Conservation (phyloP, 441 rosid species). For the Croton setiger region DNA sequence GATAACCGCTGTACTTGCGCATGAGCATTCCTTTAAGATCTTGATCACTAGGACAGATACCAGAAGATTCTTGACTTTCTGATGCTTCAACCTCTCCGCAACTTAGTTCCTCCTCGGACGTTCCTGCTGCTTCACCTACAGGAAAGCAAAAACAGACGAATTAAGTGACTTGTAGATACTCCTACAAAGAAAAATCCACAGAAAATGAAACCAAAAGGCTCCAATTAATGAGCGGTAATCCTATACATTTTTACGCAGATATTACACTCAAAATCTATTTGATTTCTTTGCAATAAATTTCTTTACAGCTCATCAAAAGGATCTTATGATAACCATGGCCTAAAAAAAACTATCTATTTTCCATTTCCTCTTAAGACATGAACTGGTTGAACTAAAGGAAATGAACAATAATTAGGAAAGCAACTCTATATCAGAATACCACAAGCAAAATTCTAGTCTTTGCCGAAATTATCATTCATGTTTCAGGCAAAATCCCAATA, state of each 20-base stretch:
- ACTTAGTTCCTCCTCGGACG: constrained; percentile 48
- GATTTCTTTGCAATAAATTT: no score
- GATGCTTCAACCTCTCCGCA: constrained; percentile 39
- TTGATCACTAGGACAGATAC: constrained; percentile 10
- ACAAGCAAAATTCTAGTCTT: not conserved
- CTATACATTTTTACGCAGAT: no score
- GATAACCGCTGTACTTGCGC: constrained; percentile 51
- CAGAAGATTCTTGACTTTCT: constrained; percentile 29
- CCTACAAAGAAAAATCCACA: not conserved
- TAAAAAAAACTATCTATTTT: not conserved
- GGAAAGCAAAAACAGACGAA: not conserved
- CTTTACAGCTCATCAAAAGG: no score
- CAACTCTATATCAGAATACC: no score
- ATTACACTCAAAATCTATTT: no score
- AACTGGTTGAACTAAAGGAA: not conserved
- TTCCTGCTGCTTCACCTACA: constrained; percentile 44
- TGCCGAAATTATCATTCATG: not conserved
- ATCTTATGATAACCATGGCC: no score
- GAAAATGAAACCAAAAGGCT: not conserved
- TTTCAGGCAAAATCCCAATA: not conserved
- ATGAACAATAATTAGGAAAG: not conserved
- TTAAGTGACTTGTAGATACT: not conserved
- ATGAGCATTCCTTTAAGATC: constrained; percentile 48
- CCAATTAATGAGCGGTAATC: not conserved
- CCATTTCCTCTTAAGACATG: not conserved